Conservation (phyloP, 768 basidiomycete genomes). For the Termitomyces sp. region DNA sequence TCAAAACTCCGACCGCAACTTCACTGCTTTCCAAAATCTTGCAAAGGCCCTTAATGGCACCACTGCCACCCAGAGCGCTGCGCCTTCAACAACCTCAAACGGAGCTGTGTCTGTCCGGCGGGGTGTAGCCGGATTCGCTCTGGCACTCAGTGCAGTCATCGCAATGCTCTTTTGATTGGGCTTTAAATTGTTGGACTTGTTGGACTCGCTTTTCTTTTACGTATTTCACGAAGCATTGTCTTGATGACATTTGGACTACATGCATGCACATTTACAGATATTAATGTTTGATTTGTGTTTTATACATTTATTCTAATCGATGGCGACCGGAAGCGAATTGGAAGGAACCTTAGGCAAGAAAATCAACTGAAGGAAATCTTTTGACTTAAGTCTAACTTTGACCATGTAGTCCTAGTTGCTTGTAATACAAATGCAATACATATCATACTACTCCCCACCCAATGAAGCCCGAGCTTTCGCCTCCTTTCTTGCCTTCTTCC, state of each 20-base stretch:
- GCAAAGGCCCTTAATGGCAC: constrained; percentile 55
- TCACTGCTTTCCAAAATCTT: constrained; percentile 52
- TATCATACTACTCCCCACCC: constrained; percentile 27
- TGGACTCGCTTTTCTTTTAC: background rate
- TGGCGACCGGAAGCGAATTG: no score
- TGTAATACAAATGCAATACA: no score
- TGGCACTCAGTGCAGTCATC: constrained; percentile 26
- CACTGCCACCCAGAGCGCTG: constrained; percentile 28
- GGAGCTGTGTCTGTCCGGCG: constrained; percentile 29
- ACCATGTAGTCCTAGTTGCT: no score
- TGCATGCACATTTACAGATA: constrained; percentile 10
- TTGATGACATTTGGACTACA: constrained; percentile 24
- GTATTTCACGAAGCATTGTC: constrained; percentile 22
- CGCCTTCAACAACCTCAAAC: constrained; percentile 20
- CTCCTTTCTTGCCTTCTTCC: constrained; percentile 66
- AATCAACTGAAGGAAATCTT: background rate
- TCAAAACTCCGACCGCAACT: constrained; percentile 44
- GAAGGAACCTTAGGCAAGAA: no score
- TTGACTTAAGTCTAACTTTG: background rate
- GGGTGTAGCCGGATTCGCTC: constrained; percentile 26
- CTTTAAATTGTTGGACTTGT: background rate
- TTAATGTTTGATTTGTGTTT: no score
- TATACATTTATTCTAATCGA: no score
- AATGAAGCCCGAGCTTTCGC: constrained; percentile 50
- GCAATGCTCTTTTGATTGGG: constrained; percentile 31